These are phyloP conservation scores for Tulasnella sp. DNA, from an alignment of 768 basidiomycete species.

Conservation along the genomic window DNA sequence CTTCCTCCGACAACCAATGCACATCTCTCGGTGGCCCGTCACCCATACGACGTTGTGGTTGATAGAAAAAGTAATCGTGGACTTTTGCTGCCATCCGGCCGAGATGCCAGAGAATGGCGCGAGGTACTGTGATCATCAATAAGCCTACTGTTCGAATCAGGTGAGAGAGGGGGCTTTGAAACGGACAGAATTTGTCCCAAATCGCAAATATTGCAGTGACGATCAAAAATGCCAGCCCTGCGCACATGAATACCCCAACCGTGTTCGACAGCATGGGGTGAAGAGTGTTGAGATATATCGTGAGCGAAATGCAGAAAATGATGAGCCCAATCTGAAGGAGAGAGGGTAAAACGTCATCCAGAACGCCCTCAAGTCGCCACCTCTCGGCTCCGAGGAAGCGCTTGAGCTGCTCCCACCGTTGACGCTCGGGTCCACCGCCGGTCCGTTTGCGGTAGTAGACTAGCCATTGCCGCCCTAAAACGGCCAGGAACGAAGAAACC, in stretches of 20 bases:
- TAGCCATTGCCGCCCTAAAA: neutral
- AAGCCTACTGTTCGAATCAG: too few species aligned
- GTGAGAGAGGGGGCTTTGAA: neutral
- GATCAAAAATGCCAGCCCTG: neutral
- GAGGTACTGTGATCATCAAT: too few species aligned
- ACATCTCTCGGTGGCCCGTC: too few species aligned
- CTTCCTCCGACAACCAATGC: too few species aligned
- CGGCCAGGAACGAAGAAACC: neutral
- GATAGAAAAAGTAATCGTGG: too few species aligned
- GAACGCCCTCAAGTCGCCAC: neutral
- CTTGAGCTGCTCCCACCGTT: constrained; percentile 10
- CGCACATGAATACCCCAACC: neutral
- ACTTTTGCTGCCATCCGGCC: too few species aligned
- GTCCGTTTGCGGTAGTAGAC: constrained; percentile 7
- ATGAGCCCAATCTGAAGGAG: neutral
- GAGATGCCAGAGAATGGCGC: too few species aligned
- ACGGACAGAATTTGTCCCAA: constrained; percentile 1
- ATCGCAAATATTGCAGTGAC: neutral
- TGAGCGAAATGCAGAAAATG: neutral
- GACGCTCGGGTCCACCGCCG: neutral
- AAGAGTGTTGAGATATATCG: neutral
- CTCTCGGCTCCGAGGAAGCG: neutral
- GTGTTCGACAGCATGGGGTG: neutral
- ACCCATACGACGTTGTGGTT: too few species aligned
- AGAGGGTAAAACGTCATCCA: neutral